phyloP scores from a whole-genome alignment of 768 basidiomycete species.

The Filobasidium wieringae region DNA sequence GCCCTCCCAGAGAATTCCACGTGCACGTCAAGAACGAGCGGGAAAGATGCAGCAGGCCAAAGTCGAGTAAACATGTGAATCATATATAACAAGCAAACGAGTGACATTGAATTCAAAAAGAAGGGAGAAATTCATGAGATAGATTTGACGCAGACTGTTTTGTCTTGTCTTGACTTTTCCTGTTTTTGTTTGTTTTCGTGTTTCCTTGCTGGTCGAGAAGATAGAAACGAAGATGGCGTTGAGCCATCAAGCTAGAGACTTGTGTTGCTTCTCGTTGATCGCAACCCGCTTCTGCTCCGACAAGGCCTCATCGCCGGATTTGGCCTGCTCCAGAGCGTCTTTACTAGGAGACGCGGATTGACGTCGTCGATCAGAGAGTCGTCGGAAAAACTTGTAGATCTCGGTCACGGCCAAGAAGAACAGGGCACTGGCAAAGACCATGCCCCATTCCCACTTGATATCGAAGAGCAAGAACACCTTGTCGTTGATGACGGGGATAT shows the following conservation, averaged over 20 bases:
- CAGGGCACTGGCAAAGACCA: conserved; percentile 29
- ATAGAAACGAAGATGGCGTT: neutral
- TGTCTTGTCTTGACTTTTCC: no score
- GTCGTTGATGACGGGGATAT: conserved; percentile 38
- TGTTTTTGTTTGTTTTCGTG: no score
- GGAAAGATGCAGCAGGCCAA: no score
- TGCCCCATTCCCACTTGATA: conserved; percentile 41
- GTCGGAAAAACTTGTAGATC: conserved; percentile 22
- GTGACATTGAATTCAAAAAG: no score
- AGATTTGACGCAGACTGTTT: no score
- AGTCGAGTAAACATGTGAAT: no score
- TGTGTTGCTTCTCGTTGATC: conserved; percentile 1
- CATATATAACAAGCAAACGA: no score
- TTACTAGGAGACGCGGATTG: no score
- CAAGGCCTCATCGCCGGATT: neutral
- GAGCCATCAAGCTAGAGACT: neutral
- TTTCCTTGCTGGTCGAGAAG: no score
- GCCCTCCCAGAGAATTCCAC: no score
- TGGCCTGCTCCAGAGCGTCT: neutral
- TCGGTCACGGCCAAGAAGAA: conserved; percentile 26
- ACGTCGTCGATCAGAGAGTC: neutral
- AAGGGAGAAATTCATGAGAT: no score
- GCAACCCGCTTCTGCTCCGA: conserved; percentile 5
- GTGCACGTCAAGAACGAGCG: no score
- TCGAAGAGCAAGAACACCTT: conserved; percentile 37